phyloP scores from a whole-genome alignment of 306 rosid genomes.

The Pyrus pyrifolia region DNA sequence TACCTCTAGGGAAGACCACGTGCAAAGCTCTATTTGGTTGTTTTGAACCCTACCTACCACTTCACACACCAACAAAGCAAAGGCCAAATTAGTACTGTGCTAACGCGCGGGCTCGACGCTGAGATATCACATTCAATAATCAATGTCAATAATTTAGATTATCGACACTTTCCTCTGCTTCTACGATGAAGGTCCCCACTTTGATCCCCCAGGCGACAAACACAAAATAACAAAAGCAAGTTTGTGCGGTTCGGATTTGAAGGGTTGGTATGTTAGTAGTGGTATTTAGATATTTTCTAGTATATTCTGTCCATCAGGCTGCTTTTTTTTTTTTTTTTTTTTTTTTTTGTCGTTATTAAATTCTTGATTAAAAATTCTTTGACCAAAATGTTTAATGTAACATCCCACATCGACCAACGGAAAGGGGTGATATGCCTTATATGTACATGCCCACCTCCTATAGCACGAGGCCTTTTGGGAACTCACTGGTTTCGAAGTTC shows the following conservation, averaged over 20 bases:
- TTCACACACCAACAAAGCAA: background rate
- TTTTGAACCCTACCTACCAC: background rate
- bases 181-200: background rate
- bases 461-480: no score
- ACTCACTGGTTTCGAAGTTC: no score
- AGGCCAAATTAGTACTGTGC: background rate
- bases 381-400: no score
- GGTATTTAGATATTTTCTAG: no score
- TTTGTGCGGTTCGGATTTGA: background rate
- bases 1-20: constrained; percentile 6
- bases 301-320: no score
- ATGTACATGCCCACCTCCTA: no score
- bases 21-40: background rate
- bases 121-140: background rate
- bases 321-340: no score
- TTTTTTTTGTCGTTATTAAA: no score
- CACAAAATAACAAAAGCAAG: background rate
- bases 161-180: background rate
- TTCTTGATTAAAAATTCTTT: no score
- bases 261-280: background rate
- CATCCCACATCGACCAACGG: no score
- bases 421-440: no score
- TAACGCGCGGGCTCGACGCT: background rate
- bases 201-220: background rate
- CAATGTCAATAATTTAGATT: background rate